A percentile compares a stretch with the other conserved stretches of the same genome.
Evolutionary conservation across 2,329 filamentous ascomycete genomes (phyloP).

Genomic region (Paraphoma chrysanthemicola): DNA sequence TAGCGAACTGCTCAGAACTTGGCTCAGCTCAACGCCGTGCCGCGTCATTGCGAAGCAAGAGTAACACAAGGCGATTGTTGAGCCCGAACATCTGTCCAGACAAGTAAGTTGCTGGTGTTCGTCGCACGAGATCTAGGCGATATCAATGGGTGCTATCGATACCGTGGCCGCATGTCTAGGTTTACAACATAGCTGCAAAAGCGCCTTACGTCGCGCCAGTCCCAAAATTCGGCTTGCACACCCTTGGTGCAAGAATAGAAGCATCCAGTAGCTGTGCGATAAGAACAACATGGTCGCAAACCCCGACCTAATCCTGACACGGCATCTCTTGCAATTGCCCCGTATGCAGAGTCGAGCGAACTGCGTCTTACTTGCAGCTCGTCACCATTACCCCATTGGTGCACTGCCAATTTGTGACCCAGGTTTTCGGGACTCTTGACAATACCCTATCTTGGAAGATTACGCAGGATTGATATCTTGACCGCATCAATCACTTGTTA

Average conservation of each 20-base stretch:
- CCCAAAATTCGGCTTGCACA: not conserved
- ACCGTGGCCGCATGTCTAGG: constrained; percentile 23
- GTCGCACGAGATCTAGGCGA: not conserved
- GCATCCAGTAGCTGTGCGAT: not conserved
- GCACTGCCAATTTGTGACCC: not conserved
- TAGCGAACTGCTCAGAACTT: not conserved
- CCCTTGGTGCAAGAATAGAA: constrained; percentile 5
- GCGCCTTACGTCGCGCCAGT: constrained; percentile 3
- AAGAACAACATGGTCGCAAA: not conserved
- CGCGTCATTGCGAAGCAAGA: not conserved
- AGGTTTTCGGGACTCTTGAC: not conserved
- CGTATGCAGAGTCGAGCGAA: constrained; percentile 8
- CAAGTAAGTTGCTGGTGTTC: constrained; percentile 16
- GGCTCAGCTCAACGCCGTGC: not conserved
- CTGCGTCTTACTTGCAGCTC: constrained; percentile 6
- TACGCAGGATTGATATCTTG: not conserved
- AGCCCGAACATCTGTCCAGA: constrained; percentile 9
- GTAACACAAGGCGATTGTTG: constrained; percentile 4
- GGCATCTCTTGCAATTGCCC: constrained; percentile 11
- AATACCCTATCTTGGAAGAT: not conserved
- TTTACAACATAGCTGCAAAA: constrained; percentile 17
- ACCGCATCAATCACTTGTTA: not conserved
- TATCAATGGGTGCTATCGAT: constrained; percentile 23
- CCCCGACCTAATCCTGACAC: not conserved
- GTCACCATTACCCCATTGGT: not conserved